Conservation (phyloP, 2,329 filamentous ascomycete species). For the Sporothrix schenckii region DNA sequence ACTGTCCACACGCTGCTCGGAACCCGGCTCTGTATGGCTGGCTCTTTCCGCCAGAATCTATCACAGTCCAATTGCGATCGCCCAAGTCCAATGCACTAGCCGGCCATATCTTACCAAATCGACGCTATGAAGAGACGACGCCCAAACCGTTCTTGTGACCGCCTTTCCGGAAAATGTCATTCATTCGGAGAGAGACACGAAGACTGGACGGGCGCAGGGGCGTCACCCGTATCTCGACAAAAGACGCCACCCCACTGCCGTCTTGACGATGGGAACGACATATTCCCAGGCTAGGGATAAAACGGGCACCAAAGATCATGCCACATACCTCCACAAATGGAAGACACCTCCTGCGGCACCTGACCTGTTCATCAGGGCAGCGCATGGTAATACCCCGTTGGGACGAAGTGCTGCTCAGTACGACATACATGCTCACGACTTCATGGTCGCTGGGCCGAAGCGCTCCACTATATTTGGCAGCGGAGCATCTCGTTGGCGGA, state of each 20-base stretch:
- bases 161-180: background rate
- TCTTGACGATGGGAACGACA: background rate
- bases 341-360: background rate
- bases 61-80: conserved; percentile 13
- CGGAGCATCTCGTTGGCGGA: too few relatives aligned
- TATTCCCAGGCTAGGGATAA: background rate
- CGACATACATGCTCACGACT: too few relatives aligned
- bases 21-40: conserved; percentile 22
- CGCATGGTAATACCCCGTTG: background rate
- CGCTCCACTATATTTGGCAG: too few relatives aligned
- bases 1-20: conserved; percentile 11
- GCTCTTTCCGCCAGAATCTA: background rate
- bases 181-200: background rate
- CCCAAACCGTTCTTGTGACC: conserved; percentile 12
- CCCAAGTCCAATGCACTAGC: conserved; percentile 18
- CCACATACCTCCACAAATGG: conserved; percentile 14
- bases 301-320: background rate
- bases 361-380: background rate
- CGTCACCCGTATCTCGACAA: background rate
- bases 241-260: background rate
- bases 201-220: too few relatives aligned
- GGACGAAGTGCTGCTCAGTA: too few relatives aligned
- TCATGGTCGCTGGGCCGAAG: background rate
- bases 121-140: background rate
- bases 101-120: background rate